Evolutionary conservation across 148 eudicot genomes (phyloP), one percentile per base, ranked within the genome.

Genomic region (Chenopodium quinoa): DNA sequence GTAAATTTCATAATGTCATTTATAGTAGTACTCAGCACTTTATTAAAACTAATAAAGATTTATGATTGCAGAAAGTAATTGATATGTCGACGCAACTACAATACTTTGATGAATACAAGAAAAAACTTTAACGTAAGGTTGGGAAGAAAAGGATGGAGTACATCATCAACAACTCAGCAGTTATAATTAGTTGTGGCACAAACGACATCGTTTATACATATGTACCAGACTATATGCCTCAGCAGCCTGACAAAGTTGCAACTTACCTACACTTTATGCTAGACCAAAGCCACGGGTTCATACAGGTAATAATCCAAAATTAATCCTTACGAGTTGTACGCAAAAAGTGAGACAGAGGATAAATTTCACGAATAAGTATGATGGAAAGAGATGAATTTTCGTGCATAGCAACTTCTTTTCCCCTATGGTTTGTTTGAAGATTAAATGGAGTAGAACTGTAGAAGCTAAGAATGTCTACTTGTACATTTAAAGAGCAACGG

Each of bases 31-130:
- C 44, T 6, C 0, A 0, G 7, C 6, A 40, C 44, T 40, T 40
- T 40, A 40, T 5, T 40, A 40, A 40, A 40, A 4, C 44, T 40
- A 40, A 40, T 40, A 6, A 40, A 6, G 34, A 32, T 32, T 32
- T 13, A 27, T 27, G 5, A 60, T 29, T 73, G 81, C 75, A 83
- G 85, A n/a, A 23, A 7, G 85, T 78, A 46, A 37, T 83, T 29
- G 40, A 31, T 31, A 23, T 78, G 78, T 13, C 40, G 1, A 73
- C 29, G 47, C 82, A 83, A 22, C n/a, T 83, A 7, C 31, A 78
- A 27, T 83, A 83, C 85, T 78, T 83, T 4, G 85, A 83, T 12
- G 85, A 83, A 65, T 83, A 83, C 78, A 83, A 65, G 69, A 37
- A 37, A 9, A 83, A n/a, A 54, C 20, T 83, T 4, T 10, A 83